Evolutionary conservation across 192 early-diverging fungal genomes (phyloP).

Genomic region (Pilaira anomala): DNA sequence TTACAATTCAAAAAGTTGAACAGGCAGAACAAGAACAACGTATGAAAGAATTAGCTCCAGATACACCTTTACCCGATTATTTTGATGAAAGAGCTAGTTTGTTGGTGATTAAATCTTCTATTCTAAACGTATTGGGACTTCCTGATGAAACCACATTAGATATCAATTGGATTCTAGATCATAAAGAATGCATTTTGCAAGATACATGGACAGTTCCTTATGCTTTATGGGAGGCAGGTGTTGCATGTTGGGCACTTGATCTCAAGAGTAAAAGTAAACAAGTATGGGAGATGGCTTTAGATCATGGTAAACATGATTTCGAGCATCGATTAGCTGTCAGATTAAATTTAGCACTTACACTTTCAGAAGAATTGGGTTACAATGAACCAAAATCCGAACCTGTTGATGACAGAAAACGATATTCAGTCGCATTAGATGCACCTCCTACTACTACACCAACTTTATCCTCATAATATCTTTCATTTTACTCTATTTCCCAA

Average conservation of each 20-base stretch:
- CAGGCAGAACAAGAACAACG: conserved; percentile 30
- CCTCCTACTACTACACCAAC: neutral
- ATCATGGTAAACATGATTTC: conserved; percentile 46
- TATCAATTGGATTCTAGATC: conserved; percentile 51
- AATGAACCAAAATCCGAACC: conserved; percentile 1
- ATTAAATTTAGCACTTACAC: conserved; percentile 20
- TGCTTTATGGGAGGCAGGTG: conserved; percentile 39
- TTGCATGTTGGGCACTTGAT: conserved; percentile 4
- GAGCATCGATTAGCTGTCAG: conserved; percentile 38
- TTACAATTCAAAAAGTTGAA: conserved; percentile 15
- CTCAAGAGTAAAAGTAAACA: conserved; percentile 28
- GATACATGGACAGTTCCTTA: conserved; percentile 54
- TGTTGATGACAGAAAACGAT: conserved; percentile 5
- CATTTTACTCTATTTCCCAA: too few species aligned
- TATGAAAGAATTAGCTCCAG: conserved; percentile 32
- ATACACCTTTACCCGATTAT: conserved; percentile 26
- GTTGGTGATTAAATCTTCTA: conserved; percentile 47
- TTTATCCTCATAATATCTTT: neutral
- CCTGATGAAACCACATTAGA: conserved; percentile 39
- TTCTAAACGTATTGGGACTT: conserved; percentile 39
- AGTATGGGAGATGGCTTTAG: conserved; percentile 41
- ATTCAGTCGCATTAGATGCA: neutral
- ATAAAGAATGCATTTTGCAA: conserved; percentile 32
- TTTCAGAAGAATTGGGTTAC: conserved; percentile 24
- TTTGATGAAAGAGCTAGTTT: conserved; percentile 44